Evolutionary conservation across 352 stramenopile genomes (phyloP).

Genomic region (Phytophthora pistaciae): DNA sequence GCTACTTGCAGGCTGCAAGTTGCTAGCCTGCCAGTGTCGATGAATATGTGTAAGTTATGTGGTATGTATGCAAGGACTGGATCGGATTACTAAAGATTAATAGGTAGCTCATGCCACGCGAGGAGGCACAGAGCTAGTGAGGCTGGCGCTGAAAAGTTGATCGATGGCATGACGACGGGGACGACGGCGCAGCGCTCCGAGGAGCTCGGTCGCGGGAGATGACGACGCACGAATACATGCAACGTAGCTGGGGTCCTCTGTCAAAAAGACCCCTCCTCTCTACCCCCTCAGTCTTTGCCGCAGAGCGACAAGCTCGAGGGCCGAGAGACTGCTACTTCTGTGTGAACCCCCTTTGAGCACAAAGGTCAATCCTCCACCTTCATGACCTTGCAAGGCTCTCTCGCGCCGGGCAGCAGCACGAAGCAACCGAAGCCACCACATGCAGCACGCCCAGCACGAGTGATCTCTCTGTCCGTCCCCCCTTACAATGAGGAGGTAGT

Average conservation of each 20-base stretch:
- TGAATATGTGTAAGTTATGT: slow-evolving; percentile 5
- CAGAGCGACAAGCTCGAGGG: slow-evolving; percentile 3
- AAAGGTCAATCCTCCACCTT: slow-evolving; percentile 65
- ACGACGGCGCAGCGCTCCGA: slow-evolving; percentile 20
- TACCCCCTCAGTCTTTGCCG: slow-evolving; percentile 3
- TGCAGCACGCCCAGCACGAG: slow-evolving; percentile 7
- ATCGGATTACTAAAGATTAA: slow-evolving; percentile 91
- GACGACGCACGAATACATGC: slow-evolving; percentile 32
- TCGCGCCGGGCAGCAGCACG: slow-evolving; percentile 16
- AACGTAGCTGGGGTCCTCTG: slow-evolving; percentile 22
- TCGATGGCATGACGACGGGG: slow-evolving; percentile 17
- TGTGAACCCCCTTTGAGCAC: slow-evolving; percentile 81
- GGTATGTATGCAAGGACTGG: slow-evolving; percentile 48
- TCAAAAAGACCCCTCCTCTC: slow-evolving; percentile 26
- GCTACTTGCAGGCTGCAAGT: no score
- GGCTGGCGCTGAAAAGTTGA: slow-evolving; percentile 15
- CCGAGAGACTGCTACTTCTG: slow-evolving; percentile 36
- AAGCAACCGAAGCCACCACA: slow-evolving; percentile 8
- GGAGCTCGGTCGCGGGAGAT: slow-evolving; percentile 34
- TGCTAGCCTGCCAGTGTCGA: no score
- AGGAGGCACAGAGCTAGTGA: slow-evolving; percentile 21
- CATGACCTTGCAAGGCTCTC: slow-evolving; percentile 59
- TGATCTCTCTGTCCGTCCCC: slow-evolving; percentile 55
- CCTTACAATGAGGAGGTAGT: slow-evolving; percentile 89
- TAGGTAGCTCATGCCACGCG: slow-evolving; percentile 47